These are phyloP conservation scores for Laguncularia racemosa DNA, from an alignment of 345 rosid genomes.

Conservation along the genomic window DNA sequence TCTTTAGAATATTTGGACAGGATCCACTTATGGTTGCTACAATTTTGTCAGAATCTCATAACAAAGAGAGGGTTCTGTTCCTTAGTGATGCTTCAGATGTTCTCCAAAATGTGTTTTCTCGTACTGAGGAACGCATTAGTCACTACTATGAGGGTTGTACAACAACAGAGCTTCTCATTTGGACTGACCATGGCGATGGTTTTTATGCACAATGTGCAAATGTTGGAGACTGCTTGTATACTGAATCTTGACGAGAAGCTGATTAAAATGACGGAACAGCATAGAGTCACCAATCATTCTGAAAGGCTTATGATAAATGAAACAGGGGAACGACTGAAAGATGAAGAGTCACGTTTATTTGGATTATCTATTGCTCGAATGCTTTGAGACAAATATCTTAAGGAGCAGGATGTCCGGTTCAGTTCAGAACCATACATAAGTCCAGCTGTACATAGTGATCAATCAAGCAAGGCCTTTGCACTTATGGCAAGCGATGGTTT, in stretches of 20 bases:
- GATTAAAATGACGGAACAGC: slow-evolving; percentile 90
- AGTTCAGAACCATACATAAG: slow-evolving; percentile 85
- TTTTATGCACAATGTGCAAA: slow-evolving; percentile 88
- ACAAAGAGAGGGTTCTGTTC: slow-evolving; percentile 61
- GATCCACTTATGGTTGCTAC: slow-evolving; percentile 68
- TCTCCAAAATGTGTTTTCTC: slow-evolving; percentile 64
- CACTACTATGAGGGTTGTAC: slow-evolving; percentile 96
- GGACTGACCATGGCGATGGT: slow-evolving; percentile 45
- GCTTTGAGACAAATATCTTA: slow-evolving; percentile 96
- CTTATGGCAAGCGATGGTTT: slow-evolving; percentile 90
- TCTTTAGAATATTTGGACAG: slow-evolving; percentile 81
- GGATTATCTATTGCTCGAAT: slow-evolving; percentile 90
- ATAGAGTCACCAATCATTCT: slow-evolving; percentile 55
- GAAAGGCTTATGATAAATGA: slow-evolving; percentile 65
- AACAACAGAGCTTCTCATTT: slow-evolving; percentile 83
- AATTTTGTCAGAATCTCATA: slow-evolving; percentile 60
- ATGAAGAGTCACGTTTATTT: slow-evolving; percentile 65
- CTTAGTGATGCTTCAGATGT: slow-evolving; percentile 75
- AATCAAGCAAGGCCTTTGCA: slow-evolving; percentile 50
- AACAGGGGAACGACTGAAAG: slow-evolving; percentile 65
- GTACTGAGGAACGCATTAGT: slow-evolving; percentile 75
- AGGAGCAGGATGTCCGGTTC: slow-evolving; percentile 81
- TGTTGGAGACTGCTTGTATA: slow-evolving; percentile 82
- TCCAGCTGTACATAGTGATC: slow-evolving; percentile 50
- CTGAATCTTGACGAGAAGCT: slow-evolving; percentile 58